A percentile compares a stretch with the other conserved stretches of the same genome.
These are phyloP conservation scores for Anisodus acutangulus DNA, from an alignment of 257 asterid genomes.

Conservation along the genomic window DNA sequence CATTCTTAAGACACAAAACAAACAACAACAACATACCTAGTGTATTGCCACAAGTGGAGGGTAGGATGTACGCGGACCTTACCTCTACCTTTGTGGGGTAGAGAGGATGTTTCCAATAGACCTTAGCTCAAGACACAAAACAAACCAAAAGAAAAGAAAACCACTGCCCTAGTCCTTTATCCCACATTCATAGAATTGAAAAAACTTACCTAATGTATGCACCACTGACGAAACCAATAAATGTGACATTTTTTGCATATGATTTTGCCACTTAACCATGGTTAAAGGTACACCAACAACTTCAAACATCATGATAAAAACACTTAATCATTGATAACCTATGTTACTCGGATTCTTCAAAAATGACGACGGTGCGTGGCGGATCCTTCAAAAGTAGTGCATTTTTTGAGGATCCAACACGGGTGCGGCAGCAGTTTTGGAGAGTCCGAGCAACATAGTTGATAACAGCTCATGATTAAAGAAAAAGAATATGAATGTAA, in stretches of 20 bases:
- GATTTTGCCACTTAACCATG: not conserved
- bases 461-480: not conserved
- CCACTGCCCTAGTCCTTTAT: not conserved
- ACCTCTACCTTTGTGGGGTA: too few relatives aligned
- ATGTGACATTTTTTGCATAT: not conserved
- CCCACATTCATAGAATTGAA: not conserved
- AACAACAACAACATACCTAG: too few relatives aligned
- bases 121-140: not conserved
- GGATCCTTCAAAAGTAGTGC: too few relatives aligned
- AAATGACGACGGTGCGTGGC: too few relatives aligned
- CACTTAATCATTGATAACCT: not conserved
- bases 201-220: not conserved
- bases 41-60: too few relatives aligned
- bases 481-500: not conserved
- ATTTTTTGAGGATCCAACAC: too few relatives aligned
- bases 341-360: too few relatives aligned
- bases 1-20: not conserved
- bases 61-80: too few relatives aligned
- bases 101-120: too few relatives aligned
- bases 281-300: not conserved
- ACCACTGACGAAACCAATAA: not conserved
- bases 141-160: not conserved
- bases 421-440: too few relatives aligned
- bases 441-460: too few relatives aligned
- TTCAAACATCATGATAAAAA: not conserved